phyloP scores from a whole-genome alignment of 805 yeast species.

The Alloascoidea africana region DNA sequence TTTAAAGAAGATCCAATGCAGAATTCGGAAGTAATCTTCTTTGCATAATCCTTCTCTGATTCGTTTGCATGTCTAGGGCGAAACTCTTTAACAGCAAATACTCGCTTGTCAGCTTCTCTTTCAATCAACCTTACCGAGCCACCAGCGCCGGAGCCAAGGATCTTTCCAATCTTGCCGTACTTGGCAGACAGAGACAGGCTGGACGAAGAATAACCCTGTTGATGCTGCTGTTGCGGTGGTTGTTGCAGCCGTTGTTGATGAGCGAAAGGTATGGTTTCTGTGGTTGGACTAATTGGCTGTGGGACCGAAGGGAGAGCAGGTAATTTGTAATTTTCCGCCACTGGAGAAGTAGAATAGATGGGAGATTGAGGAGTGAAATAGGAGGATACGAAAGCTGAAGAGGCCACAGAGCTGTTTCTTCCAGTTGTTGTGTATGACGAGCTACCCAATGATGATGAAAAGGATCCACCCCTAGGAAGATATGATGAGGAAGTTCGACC shows the following conservation, averaged over 20 bases:
- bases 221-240: too few species aligned
- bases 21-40: slow-evolving; percentile 72
- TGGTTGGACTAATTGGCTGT: background rate
- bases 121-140: slow-evolving; percentile 80
- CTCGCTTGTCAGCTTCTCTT: slow-evolving; percentile 37
- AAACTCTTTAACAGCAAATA: slow-evolving; percentile 83
- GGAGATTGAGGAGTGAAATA: background rate
- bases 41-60: slow-evolving; percentile 50
- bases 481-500: too few species aligned
- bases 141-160: slow-evolving; percentile 87
- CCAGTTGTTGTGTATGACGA: too few species aligned
- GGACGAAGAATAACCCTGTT: too few species aligned
- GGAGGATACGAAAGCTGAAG: background rate
- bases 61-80: slow-evolving; percentile 51
- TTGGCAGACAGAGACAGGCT: slow-evolving; percentile 43
- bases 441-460: too few species aligned
- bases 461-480: too few species aligned
- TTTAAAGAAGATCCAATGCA: slow-evolving; percentile 64
- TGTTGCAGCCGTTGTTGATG: slow-evolving; percentile 13
- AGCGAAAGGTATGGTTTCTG: background rate
- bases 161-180: slow-evolving; percentile 61
- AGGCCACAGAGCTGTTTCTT: too few species aligned
- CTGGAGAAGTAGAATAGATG: background rate
- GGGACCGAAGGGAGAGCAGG: too few species aligned
- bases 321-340: too few species aligned